phyloP scores from a whole-genome alignment of 805 yeast species.

The Candida berthetii region DNA sequence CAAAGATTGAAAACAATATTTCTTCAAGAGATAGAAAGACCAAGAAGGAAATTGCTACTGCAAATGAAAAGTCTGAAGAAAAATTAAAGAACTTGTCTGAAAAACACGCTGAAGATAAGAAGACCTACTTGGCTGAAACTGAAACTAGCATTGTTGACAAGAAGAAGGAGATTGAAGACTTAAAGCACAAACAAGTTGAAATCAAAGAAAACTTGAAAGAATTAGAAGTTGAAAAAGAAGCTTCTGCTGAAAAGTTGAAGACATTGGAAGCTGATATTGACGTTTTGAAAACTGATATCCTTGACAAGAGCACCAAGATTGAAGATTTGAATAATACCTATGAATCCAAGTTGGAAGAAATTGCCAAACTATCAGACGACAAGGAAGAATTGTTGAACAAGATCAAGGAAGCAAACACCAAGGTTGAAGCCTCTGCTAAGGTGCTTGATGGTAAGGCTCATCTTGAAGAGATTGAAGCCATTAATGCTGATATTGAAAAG shows the following conservation, averaged over 20 bases:
- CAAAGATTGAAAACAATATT: slow-evolving; percentile 13
- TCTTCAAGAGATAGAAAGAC: slow-evolving; percentile 7
- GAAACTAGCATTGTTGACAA: slow-evolving; percentile 13
- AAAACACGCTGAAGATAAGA: slow-evolving; percentile 17
- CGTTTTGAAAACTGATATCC: slow-evolving; percentile 8
- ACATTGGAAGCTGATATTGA: slow-evolving; percentile 12
- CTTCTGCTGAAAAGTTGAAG: slow-evolving; percentile 15
- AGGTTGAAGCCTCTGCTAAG: slow-evolving; percentile 6
- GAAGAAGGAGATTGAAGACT: slow-evolving; percentile 13
- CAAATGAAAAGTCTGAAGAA: slow-evolving; percentile 10
- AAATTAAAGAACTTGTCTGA: slow-evolving; percentile 12
- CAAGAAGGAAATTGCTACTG: slow-evolving; percentile 9
- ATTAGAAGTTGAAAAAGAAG: slow-evolving; percentile 16
- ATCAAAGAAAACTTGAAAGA: slow-evolving; percentile 16
- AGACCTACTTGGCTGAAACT: slow-evolving; percentile 14
- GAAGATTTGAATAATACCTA: slow-evolving; percentile 11
- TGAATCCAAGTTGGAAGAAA: slow-evolving; percentile 7
- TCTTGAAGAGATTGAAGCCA: slow-evolving; percentile 9
- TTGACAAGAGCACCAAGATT: slow-evolving; percentile 12
- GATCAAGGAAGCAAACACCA: slow-evolving; percentile 8
- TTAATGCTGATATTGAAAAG: slow-evolving; percentile 12
- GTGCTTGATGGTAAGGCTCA: slow-evolving; percentile 7
- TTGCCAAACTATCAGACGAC: slow-evolving; percentile 13
- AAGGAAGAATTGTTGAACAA: slow-evolving; percentile 10
- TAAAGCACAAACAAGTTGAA: slow-evolving; percentile 13